phyloP scores from a whole-genome alignment of 192 early-diverging fungal species.

The Coemansia javaensis region DNA sequence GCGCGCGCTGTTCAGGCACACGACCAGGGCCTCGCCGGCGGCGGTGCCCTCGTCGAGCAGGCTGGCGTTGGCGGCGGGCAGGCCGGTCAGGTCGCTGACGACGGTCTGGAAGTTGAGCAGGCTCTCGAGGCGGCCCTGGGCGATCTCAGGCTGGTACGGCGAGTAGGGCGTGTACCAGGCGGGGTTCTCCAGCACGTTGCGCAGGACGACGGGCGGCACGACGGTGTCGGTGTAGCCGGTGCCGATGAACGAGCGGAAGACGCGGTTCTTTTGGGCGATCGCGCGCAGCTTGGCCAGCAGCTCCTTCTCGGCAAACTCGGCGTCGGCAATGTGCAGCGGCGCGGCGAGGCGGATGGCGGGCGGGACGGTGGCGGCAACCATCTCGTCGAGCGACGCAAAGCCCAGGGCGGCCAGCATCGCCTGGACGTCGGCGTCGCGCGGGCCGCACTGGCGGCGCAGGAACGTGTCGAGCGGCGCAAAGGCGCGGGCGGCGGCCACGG shows the following conservation, averaged over 20 bases:
- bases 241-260: conserved; percentile 89
- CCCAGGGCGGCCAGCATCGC: conserved; percentile 82
- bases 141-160: conserved; percentile 98
- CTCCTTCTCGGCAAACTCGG: conserved; percentile 76
- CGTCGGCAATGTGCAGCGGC: conserved; percentile 68
- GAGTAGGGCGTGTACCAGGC: conserved; percentile 99
- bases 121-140: conserved; percentile 96
- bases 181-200: conserved; percentile 97
- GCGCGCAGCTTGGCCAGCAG: conserved; percentile 73
- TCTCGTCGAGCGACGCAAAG: conserved; percentile 71
- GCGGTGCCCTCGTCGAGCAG: conserved; percentile 98
- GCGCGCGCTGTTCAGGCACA: conserved; percentile 66
- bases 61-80: conserved; percentile 96
- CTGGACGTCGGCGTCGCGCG: conserved; percentile 65
- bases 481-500: conserved; percentile 17
- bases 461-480: conserved; percentile 64
- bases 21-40: conserved; percentile 95
- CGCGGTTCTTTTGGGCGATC: conserved; percentile 91
- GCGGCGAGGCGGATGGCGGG: conserved; percentile 67
- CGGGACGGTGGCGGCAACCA: conserved; percentile 83
- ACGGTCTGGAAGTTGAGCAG: conserved; percentile 98
- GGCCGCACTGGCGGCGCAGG: conserved; percentile 84
- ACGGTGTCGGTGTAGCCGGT: conserved; percentile 91
- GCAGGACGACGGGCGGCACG: conserved; percentile 90
- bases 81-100: conserved; percentile 91